A percentile compares a stretch with the other conserved stretches of the same genome.
Evolutionary conservation across 306 rosid genomes (phyloP).

Genomic region (Prunus campanulata): DNA sequence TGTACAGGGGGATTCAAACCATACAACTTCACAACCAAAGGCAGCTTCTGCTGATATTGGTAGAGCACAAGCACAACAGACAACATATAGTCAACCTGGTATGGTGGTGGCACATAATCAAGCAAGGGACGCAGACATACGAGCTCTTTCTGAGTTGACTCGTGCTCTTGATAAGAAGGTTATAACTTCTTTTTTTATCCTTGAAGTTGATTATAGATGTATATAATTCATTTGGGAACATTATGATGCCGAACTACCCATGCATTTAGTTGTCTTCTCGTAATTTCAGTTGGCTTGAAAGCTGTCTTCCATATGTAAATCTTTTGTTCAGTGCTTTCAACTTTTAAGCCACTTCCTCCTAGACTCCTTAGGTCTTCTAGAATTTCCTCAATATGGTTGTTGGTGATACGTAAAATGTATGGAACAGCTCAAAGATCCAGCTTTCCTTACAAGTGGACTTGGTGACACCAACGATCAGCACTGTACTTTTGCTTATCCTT

Average conservation of each 20-base stretch:
- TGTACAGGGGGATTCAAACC: constrained; percentile 33
- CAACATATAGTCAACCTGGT: constrained; percentile 37
- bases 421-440: not conserved
- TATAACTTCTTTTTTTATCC: not conserved
- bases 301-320: not conserved
- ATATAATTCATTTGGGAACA: not conserved
- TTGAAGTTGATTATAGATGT: not conserved
- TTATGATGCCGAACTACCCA: not conserved
- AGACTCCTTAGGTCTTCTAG: not conserved
- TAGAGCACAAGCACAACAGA: constrained; percentile 38
- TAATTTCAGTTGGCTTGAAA: not conserved
- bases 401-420: not conserved
- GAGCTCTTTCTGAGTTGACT: constrained; percentile 56
- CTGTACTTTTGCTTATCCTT: not conserved
- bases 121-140: constrained; percentile 70
- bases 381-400: not conserved
- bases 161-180: constrained; percentile 75
- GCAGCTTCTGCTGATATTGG: constrained; percentile 35
- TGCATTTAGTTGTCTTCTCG: not conserved
- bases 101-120: constrained; percentile 41
- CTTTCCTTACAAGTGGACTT: not conserved
- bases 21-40: constrained; percentile 33
- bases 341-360: not conserved
- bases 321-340: not conserved
- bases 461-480: not conserved